A percentile compares a stretch with the other conserved stretches of the same genome.
Evolutionary conservation across 768 basidiomycete species (phyloP).

Genomic region (Xanthoconium stramineum): DNA sequence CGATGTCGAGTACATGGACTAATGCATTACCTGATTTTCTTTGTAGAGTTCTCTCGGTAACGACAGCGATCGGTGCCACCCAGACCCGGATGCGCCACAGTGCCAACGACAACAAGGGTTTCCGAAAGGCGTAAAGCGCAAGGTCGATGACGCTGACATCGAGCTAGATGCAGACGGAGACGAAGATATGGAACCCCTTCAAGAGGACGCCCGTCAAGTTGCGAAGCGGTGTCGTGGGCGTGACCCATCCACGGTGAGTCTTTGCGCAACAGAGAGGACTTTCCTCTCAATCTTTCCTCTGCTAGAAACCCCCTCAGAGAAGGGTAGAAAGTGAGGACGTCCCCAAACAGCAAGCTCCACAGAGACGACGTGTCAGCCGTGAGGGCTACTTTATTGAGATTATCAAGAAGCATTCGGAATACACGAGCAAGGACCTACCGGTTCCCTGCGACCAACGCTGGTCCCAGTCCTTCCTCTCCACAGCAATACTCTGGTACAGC

Average conservation of each 20-base stretch:
- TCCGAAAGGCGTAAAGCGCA: neutral
- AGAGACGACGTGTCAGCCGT: neutral
- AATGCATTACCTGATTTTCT: neutral
- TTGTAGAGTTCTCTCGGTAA: neutral
- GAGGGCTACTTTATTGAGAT: neutral
- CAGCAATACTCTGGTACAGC: conserved; percentile 6
- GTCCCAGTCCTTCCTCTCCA: conserved; percentile 4
- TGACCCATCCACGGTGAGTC: neutral
- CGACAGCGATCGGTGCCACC: too few relatives aligned
- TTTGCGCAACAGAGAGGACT: neutral
- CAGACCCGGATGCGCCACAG: neutral
- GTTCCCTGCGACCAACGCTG: conserved; percentile 4
- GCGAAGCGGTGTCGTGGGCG: too few relatives aligned
- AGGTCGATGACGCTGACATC: neutral
- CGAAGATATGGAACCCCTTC: neutral
- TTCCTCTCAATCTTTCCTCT: neutral
- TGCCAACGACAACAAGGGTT: neutral
- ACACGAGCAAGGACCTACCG: neutral
- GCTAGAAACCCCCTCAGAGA: neutral
- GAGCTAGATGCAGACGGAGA: neutral
- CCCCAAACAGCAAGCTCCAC: neutral
- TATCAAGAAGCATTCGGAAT: neutral
- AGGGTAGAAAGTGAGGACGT: neutral
- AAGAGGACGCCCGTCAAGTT: too few relatives aligned
- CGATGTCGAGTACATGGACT: neutral